Base-by-base conservation (phyloP, 306 rosid species). In the Cicer pinnatifidum region DNA sequence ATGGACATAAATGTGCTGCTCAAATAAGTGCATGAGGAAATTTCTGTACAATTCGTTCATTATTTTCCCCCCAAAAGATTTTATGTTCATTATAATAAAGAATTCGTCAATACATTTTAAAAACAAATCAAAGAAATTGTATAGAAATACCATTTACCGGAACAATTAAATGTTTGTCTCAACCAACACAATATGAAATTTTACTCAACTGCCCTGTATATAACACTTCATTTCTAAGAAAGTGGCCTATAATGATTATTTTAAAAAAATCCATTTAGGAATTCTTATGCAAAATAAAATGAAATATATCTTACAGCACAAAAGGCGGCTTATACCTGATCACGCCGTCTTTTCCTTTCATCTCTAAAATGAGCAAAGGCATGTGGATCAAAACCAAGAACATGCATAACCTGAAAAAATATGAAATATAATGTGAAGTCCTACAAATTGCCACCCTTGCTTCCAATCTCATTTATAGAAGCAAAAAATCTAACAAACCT, bases 371-470 rank as follows among this genome's bases (percentile, higher is more conserved):
- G 99, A 81, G 97, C 85, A 80, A 95, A 95, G 73, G 99, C 99
- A 71, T 95, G 99, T 40, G 99, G 99, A 80, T 95, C 99, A 77
- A 95, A 95, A 81, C 99, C 99, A 51, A 95, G 99, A 78, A 95
- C 97, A 48, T 95, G 99, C 93, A 95, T 91, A 75, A 94, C 99
- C 99, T 94, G 90, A 60, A 45, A 75, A 75, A 37, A 28, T 33
- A 63, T 57, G 41, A 75, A 75, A 51, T 37, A 75, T 69, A 38
- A 45, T 66, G 79, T 74, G 75, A 17, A 77, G 59, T 63, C 61
- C 33, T 47, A 61, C 67, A 56, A 40, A 83, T 20, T 23, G 43
- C 11, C 40, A 44, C 73, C 16, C 72, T 74, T 43, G 46, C 48
- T 75, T 72, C 39, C 69, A 10, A 69, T 65, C 53, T 54, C 69